Evolutionary conservation across 2,329 filamentous ascomycete genomes (phyloP), one percentile per base, ranked within the genome.

Genomic region (Curvularia lunata): DNA sequence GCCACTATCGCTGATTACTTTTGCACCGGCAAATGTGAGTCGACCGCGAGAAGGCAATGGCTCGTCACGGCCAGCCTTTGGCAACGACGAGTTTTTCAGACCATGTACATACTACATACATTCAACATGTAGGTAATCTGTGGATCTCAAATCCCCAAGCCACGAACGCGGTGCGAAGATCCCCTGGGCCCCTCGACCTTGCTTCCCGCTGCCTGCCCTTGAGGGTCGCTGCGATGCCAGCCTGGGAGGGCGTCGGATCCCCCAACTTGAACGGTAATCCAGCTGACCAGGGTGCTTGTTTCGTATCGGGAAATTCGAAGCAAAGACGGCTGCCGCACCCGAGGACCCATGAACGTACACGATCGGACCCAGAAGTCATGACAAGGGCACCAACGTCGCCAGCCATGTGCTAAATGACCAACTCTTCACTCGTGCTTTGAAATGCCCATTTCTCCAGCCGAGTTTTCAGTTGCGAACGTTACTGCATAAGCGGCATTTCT

Each of bases 401-500:
- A 68, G 65, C 54, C 61, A 52, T 52, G 52, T 47, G 49, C 41
- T 48, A 62, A 54, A 42, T 42, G 40, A 56, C 56, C 56, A 52
- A 59, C 57, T 61, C 45, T 52, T 48, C 45, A 56, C 56, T 51
- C 61, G 42, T 73, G 69, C 67, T 73, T 72, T 73, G 68, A 72
- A 76, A 75, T 73, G 63, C 58, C 59, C 50, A 56, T 49, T 59
- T 59, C 58, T 70, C 68, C 70, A 74, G 71, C 71, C 72, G 72
- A 74, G 67, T 64, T 53, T 59, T 67, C 60, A 67, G 54, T 60
- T 65, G 56, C 56, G 63, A 76, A 74, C 73, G 73, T 74, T 67
- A 72, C 68, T 75, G 73, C 73, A 76, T 75, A 74, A 76, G 73
- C 73, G 73, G 64, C 66, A 66, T 64, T 68, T 67, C 57, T 71